Base-by-base conservation (phyloP, 345 rosid genomes). In the Anastatica hierochuntica region DNA sequence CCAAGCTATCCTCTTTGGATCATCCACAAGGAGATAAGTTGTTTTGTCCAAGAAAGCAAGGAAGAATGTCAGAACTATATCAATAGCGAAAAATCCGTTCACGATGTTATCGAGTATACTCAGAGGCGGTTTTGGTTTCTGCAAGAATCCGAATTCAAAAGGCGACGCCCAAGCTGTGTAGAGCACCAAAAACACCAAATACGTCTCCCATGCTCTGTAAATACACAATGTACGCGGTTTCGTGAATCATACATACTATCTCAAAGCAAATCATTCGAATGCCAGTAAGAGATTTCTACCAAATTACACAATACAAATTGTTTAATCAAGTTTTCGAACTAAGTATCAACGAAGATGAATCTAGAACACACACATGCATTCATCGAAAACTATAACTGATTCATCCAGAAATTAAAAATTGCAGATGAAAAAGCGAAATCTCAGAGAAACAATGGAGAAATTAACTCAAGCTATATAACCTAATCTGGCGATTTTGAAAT, bases 161-260 rank as follows among this genome's bases (percentile, higher is more conserved):
- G 96, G 94, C 1, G 90, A 86, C 3, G 76, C 97, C 96, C 96
- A 90, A 16, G 94, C 90, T 1, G 90, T 83, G 69, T 90, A 90
- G 62, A 83, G 74, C 16, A 90, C 97, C 10, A 90, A 61, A 49
- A 82, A 62, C 24, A 80, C 94, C 63, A 90, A 52, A 56, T 76
- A 86, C 0, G 76, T 68, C 46, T 82, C 81, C 97, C 97, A 89
- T 2, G 36, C 4, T 58, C 97, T 89, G 83, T 9, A 33, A 49
- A 30, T 14, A 60, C 46, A 58, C 14, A 27, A 12, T 37, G n/a
- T 36, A 46, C 27, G 2, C 34, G 23, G 1, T 10, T 37, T 23
- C 0, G 43, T 36, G 16, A 37, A 42, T 34, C 8, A 41, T 31
- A 4, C n/a, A 31, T 4, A 24, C 3, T 7, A n/a, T n/a, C n/a